phyloP scores from a whole-genome alignment of 2,329 filamentous ascomycete genomes.

The Cladosporium sp. region DNA sequence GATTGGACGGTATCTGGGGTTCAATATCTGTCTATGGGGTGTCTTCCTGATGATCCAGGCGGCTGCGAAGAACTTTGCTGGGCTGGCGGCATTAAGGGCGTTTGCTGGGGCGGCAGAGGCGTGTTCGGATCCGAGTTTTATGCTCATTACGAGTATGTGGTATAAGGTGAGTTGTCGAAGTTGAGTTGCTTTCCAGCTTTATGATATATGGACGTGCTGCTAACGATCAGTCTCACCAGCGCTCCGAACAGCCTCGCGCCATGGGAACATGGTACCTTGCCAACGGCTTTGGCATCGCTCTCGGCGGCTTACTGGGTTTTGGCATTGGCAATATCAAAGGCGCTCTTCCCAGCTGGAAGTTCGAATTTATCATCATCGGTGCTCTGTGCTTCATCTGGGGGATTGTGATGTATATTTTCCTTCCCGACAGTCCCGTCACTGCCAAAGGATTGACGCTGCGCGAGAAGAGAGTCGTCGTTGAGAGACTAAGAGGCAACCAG shows the following conservation, averaged over 20 bases:
- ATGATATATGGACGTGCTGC: neutral
- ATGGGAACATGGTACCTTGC: constrained; percentile 59
- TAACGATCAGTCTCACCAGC: constrained; percentile 36
- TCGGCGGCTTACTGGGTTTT: constrained; percentile 55
- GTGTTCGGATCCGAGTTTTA: constrained; percentile 56
- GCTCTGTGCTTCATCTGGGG: constrained; percentile 57
- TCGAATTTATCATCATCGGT: constrained; percentile 62
- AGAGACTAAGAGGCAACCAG: constrained; percentile 53
- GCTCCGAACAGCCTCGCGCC: constrained; percentile 57
- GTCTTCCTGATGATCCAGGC: constrained; percentile 35
- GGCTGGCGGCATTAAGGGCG: constrained; percentile 54
- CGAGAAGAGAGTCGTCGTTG: constrained; percentile 53
- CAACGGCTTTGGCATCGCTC: constrained; percentile 56
- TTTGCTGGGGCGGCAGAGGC: constrained; percentile 56
- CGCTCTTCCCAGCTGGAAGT: constrained; percentile 57
- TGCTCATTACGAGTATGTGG: constrained; percentile 64
- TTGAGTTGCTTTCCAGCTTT: neutral
- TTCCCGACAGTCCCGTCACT: constrained; percentile 46
- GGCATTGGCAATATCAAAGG: constrained; percentile 59
- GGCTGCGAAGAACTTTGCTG: constrained; percentile 44
- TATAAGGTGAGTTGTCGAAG: constrained; percentile 17
- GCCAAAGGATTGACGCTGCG: constrained; percentile 48
- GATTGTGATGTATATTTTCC: constrained; percentile 45
- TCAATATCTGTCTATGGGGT: constrained; percentile 58
- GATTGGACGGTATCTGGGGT: constrained; percentile 48